phyloP scores from a whole-genome alignment of 1,284 basidiomycete genomes.

The Volvariella volvacea region DNA sequence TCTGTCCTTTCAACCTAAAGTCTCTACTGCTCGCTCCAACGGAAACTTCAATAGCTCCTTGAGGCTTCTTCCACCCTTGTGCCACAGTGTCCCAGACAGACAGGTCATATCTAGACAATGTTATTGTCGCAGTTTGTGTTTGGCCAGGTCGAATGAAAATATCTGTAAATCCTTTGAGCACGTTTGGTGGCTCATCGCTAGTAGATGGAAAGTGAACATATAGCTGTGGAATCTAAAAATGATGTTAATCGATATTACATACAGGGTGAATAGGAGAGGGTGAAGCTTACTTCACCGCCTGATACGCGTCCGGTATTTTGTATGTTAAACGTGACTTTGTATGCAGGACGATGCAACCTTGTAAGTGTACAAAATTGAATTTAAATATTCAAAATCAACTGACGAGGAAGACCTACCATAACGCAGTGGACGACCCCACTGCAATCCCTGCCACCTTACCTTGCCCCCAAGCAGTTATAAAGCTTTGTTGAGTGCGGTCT shows the following conservation, averaged over 20 bases:
- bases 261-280: neutral
- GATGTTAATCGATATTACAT: neutral
- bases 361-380: conserved; percentile 1
- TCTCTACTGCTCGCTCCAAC: conserved; percentile 51
- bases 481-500: conserved; percentile 27
- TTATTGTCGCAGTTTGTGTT: conserved; percentile 39
- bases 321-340: conserved; percentile 51
- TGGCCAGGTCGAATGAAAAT: conserved; percentile 42
- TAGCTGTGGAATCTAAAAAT: conserved; percentile 50
- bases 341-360: conserved; percentile 60
- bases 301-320: conserved; percentile 47
- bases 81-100: conserved; percentile 49
- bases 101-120: conserved; percentile 59
- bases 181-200: conserved; percentile 51
- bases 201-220: conserved; percentile 55
- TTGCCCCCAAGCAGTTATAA: conserved; percentile 46
- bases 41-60: conserved; percentile 35
- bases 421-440: conserved; percentile 46
- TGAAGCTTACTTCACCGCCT: conserved; percentile 43
- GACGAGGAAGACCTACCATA: conserved; percentile 48
- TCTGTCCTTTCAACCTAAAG: conserved; percentile 19
- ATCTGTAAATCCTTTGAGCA: conserved; percentile 64
- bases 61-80: conserved; percentile 47
- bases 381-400: neutral
- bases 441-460: conserved; percentile 40